Base-by-base conservation (phyloP, 106 monocot species). In the Dioscorea zingiberensis region DNA sequence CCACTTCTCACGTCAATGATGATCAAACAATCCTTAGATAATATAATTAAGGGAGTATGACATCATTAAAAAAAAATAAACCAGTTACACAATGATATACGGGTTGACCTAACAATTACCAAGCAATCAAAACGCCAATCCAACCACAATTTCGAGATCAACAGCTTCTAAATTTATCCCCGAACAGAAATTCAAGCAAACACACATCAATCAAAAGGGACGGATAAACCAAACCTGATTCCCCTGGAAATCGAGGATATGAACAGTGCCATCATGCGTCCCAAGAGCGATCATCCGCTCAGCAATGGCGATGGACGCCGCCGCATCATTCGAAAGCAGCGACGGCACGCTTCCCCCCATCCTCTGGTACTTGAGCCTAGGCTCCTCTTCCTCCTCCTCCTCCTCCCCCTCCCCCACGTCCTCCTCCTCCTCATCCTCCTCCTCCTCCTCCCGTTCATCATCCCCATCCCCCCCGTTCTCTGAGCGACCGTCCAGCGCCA, bases 221-320 rank as follows among this genome's bases (percentile, higher is more conserved):
- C 6, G 38, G 38, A 6, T 38, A 6, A 38, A 38, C 3, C 38
- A 2, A 10, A 94, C 91, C 91, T 95, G 95, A 81, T 95, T 95
- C 22, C 95, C 95, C 78, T 87, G 95, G 69, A 95, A 95, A 75
- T 95, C 95, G 29, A 95, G 95, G 67, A 95, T 95, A 66, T 95
- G 91, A 25, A 95, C 77, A 68, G 83, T 64, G 58, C 95, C 95
- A 47, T 91, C 83, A 68, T 87, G 95, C 21, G 95, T 95, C 24
- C 95, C 95, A 26, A 95, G 81, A 17, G 95, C 95, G 76, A 95
- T 83, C 95, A 95, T 91, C 65, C 95, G 63, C 70, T 95, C 95
- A 0, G 95, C 87, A 21, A 95, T 67, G 29, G 95, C 67, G 66
- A 95, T 91, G 18, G 85, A 82, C 5, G 91, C 55, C 2, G 91